Evolutionary conservation across 129 eudicot genomes (phyloP).

Genomic region (Artemisia annua): DNA sequence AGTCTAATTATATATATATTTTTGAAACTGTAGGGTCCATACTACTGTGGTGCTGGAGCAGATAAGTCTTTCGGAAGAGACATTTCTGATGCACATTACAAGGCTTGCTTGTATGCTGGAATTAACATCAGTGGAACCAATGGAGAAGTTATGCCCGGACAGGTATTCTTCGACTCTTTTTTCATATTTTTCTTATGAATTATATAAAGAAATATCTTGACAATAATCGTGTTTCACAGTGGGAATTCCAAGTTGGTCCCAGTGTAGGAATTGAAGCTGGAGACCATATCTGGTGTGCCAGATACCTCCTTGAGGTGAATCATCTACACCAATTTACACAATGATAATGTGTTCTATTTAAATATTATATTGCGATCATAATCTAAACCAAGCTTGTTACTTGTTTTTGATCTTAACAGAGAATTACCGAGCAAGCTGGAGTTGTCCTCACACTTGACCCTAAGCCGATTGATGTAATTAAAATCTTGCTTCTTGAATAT

Average conservation of each 20-base stretch:
- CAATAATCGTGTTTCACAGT: conserved; percentile 41
- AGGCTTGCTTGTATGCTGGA: conserved; percentile 98
- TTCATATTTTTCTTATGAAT: neutral
- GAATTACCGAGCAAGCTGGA: conserved; percentile 99
- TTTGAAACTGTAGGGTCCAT: conserved; percentile 65
- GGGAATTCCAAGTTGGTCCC: conserved; percentile 99
- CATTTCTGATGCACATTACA: conserved; percentile 96
- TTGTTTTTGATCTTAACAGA: conserved; percentile 44
- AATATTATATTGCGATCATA: neutral
- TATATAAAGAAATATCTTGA: neutral
- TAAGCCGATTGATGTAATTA: conserved; percentile 78
- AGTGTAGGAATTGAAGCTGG: conserved; percentile 96
- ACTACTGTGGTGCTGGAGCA: conserved; percentile 97
- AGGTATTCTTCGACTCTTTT: conserved; percentile 52
- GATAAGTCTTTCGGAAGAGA: conserved; percentile 97
- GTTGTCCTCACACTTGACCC: conserved; percentile 96
- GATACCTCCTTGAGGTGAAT: conserved; percentile 93
- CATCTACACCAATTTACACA: neutral
- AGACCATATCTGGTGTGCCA: conserved; percentile 95
- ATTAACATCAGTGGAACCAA: conserved; percentile 96
- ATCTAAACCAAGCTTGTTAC: conserved; percentile 12
- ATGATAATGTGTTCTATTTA: neutral
- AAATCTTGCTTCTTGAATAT: conserved; percentile 1
- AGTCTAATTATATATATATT: neutral
- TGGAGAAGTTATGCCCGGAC: conserved; percentile 99